These are phyloP conservation scores for Didymella segeticola DNA, from an alignment of 2,329 filamentous ascomycete genomes.

Conservation along the genomic window DNA sequence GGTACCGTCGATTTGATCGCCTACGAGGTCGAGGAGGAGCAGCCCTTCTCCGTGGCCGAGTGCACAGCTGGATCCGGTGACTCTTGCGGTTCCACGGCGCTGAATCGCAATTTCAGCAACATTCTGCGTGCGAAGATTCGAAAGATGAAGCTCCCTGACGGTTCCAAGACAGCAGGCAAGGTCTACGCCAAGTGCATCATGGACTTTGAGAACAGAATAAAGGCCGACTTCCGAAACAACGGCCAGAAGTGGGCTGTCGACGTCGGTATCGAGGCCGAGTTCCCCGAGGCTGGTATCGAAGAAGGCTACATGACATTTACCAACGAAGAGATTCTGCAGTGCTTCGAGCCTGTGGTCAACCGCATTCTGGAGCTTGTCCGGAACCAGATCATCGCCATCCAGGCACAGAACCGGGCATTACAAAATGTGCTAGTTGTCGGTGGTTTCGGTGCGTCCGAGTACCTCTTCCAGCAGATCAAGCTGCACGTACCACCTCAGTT, in stretches of 20 bases:
- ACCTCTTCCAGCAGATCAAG: slow-evolving; percentile 99
- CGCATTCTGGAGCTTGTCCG: slow-evolving; percentile 93
- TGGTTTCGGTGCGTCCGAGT: slow-evolving; percentile 97
- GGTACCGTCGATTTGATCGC: slow-evolving; percentile 99
- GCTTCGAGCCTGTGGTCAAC: slow-evolving; percentile 98
- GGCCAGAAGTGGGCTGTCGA: slow-evolving; percentile 99
- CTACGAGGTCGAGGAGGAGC: slow-evolving; percentile 97
- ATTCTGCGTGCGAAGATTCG: slow-evolving; percentile 96
- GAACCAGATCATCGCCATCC: slow-evolving; percentile 98
- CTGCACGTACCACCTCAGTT: slow-evolving; percentile 97
- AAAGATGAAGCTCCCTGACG: slow-evolving; percentile 98
- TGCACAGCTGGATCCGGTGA: slow-evolving; percentile 97
- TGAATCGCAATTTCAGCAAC: slow-evolving; percentile 98
- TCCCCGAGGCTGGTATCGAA: slow-evolving; percentile 96
- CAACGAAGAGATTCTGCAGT: slow-evolving; percentile 98
- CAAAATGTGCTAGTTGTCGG: slow-evolving; percentile 98
- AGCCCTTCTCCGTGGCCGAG: slow-evolving; percentile 94
- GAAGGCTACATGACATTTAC: slow-evolving; percentile 99
- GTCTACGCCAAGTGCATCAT: slow-evolving; percentile 99
- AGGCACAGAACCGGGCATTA: slow-evolving; percentile 90
- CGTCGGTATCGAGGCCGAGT: slow-evolving; percentile 97
- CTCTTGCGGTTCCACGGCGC: slow-evolving; percentile 95
- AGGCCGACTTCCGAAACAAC: slow-evolving; percentile 99
- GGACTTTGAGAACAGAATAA: slow-evolving; percentile 99
- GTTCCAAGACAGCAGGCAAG: slow-evolving; percentile 94